phyloP scores from a whole-genome alignment of 2,329 filamentous ascomycete species.

The Albophoma yamanashiensis region DNA sequence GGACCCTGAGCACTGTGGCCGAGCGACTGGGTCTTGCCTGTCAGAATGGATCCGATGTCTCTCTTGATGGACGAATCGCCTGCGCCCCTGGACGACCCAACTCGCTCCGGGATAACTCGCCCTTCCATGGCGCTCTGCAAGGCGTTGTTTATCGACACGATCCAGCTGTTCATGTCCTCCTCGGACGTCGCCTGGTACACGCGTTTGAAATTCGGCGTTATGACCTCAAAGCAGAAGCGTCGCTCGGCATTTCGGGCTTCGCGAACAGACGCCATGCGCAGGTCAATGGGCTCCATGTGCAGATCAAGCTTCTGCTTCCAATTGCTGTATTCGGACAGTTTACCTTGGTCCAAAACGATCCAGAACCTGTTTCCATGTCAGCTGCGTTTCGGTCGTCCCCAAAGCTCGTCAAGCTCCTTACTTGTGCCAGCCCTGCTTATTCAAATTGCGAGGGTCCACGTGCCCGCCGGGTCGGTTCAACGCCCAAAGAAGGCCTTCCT shows the following conservation, averaged over 20 bases:
- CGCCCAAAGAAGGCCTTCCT: constrained; percentile 92
- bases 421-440: constrained; percentile 99
- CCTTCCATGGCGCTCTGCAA: constrained; percentile 92
- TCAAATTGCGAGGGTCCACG: constrained; percentile 87
- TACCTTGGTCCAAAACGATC: constrained; percentile 96
- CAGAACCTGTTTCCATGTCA: constrained; percentile 58
- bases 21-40: constrained; percentile 76
- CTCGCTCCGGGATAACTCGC: constrained; percentile 47
- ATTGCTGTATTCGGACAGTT: constrained; percentile 95
- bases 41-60: constrained; percentile 87
- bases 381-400: not conserved
- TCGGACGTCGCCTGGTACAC: constrained; percentile 97
- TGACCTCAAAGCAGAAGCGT: constrained; percentile 96
- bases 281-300: constrained; percentile 95
- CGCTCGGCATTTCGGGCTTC: constrained; percentile 92
- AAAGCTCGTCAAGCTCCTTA: constrained; percentile 33
- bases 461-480: constrained; percentile 87
- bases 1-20: constrained; percentile 40
- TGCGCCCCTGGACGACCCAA: constrained; percentile 22
- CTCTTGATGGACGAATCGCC: constrained; percentile 54
- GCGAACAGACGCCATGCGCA: constrained; percentile 91
- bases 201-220: constrained; percentile 89
- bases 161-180: constrained; percentile 97
- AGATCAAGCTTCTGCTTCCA: constrained; percentile 97
- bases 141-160: constrained; percentile 91